Evolutionary conservation across 306 rosid species (phyloP), one percentile per base, ranked within the genome.

Genomic region (Notholithocarpus densiflorus): DNA sequence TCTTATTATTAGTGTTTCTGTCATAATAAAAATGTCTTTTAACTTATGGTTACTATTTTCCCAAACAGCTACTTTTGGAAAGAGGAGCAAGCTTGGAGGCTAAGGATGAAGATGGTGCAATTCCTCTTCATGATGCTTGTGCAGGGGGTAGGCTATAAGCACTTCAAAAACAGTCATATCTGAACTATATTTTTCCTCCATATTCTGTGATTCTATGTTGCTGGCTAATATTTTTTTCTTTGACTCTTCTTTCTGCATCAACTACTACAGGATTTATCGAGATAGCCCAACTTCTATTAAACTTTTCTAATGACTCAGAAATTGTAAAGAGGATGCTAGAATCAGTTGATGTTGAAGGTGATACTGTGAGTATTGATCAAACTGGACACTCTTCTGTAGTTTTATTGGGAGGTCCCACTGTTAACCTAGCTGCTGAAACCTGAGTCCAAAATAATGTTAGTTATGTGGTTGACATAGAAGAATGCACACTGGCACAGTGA

Each of bases 41-140:
- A 76, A n/a, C 18, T 77, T 17, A 13, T 68, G 68, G 82, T 66
- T 82, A 53, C 40, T 66, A 11, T 79, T 57, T 77, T 59, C 7
- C 43, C 9, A 71, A 86, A 81, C 85, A 93, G 98, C 87, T 93
- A 56, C 94, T 95, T 71, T 26, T 95, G 78, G 98, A 93, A 79
- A 89, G 98, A 84, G 94, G 97, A 60, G 98, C 98, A 17, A 81
- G 81, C 80, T 68, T 91, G 83, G 97, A 89, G 89, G 90, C 86
- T 45, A 71, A 72, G 76, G 98, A 93, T 34, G 98, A 93, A 65
- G 98, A 93, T 2, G 98, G 98, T 52, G 98, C 92, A 7, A 84
- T 95, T 86, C 96, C 98, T 82, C 79, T 92, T 34, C 98, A 95
- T 18, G 98, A 95, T 90, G 97, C 97, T 77, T 93, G 97, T 71